These are phyloP conservation scores for Arthrinium phaeospermum DNA, from an alignment of 2,329 filamentous ascomycete genomes.

Conservation along the genomic window DNA sequence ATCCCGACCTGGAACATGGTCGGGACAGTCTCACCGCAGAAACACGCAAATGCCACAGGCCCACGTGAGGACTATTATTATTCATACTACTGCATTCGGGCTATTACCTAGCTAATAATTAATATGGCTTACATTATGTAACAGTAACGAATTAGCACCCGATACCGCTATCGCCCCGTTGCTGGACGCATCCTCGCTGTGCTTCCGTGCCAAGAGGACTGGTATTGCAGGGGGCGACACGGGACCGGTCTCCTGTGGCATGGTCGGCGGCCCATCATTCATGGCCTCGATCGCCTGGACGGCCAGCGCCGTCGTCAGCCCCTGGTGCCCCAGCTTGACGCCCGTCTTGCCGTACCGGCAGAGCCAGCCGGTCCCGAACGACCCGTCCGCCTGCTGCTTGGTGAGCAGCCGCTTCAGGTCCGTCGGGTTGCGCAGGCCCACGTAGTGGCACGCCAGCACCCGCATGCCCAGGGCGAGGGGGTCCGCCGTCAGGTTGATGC, in stretches of 20 bases:
- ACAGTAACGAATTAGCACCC: too few relatives aligned
- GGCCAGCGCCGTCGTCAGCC: not conserved
- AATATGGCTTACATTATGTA: too few relatives aligned
- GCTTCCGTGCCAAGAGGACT: not conserved
- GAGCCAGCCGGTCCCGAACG: not conserved
- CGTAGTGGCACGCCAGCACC: not conserved
- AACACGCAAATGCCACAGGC: too few relatives aligned
- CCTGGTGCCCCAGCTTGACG: not conserved
- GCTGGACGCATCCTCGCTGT: not conserved
- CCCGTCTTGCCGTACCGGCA: constrained; percentile 17
- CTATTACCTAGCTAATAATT: too few relatives aligned
- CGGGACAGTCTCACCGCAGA: too few relatives aligned
- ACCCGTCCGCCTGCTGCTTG: not conserved
- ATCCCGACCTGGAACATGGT: too few relatives aligned
- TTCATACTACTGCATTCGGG: too few relatives aligned
- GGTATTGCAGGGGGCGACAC: not conserved
- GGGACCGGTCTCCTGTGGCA: too few relatives aligned
- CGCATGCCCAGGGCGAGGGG: not conserved
- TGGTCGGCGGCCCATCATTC: too few relatives aligned
- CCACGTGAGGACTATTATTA: too few relatives aligned
- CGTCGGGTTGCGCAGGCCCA: not conserved
- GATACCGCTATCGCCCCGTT: not conserved
- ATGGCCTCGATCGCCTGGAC: not conserved
- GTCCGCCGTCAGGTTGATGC: not conserved
- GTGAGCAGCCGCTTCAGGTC: not conserved